Evolutionary conservation across 176 grass and related monocot species (phyloP), one percentile per base, ranked within the genome.

Genomic region (Cocos nucifera): DNA sequence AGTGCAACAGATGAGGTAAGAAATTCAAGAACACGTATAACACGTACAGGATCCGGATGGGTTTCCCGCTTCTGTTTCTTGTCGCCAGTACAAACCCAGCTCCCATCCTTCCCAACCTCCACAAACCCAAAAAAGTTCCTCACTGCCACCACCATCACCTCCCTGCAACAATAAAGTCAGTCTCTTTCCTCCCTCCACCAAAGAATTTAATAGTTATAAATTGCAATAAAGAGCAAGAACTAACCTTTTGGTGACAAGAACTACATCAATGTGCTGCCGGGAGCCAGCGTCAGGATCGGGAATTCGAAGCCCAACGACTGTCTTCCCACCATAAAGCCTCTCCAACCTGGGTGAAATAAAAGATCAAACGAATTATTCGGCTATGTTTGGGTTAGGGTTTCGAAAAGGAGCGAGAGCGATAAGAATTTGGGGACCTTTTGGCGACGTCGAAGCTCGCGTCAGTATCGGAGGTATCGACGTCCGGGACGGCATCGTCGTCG

Each of bases 261-360:
- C 84, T 52, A 88, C 66, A 61, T 97, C 92, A 53, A 97, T 74
- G 52, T 97, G 78, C 69, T 83, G 87, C 57, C 92, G 87, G 10
- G 48, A 62, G 19, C 87, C 92, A 18, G 84, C 52, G 75, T 91
- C 92, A 4, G 80, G 75, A 54, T 97, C 92, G 61, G 92, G 92
- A 73, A 97, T 91, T 71, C 92, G 83, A 32, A 97, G 86, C 32
- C 87, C 92, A 28, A 91, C 92, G 64, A 91, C 88, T 57, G 87
- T 83, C 78, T 80, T 89, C 17, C 81, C 87, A 44, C 54, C 70
- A 27, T 91, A 97, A 62, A 91, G 65, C 76, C 80, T 97, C 81
- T 97, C 92, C 66, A 97, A 85, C 73, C 92, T 97, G 80, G 70
- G 68, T 3, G 5, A 54, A 61, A 6, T 3, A 50, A 57, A 17